Conservation (phyloP, 2,329 filamentous ascomycete genomes). For the Colletotrichum musae region DNA sequence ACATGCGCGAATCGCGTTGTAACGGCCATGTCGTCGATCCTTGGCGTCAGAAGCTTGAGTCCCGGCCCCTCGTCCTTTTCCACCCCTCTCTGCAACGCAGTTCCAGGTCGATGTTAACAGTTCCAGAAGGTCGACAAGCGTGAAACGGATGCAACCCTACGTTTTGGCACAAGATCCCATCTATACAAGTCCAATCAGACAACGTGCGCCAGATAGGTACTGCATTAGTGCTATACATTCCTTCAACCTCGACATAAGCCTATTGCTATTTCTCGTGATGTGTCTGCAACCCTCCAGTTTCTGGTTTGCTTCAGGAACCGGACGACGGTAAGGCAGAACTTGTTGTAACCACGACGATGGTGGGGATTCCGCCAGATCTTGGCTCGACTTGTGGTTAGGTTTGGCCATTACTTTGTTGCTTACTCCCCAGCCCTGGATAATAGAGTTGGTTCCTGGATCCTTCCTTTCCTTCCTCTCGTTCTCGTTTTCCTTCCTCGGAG, state of each 20-base stretch:
- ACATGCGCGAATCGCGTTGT: neutral
- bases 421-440: no score
- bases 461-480: no score
- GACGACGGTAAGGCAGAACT: neutral
- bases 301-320: slow-evolving; percentile 1
- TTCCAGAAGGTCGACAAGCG: slow-evolving; percentile 33
- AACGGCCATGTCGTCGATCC: slow-evolving; percentile 18
- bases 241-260: no score
- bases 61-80: neutral
- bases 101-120: slow-evolving; percentile 2
- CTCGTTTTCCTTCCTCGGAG: no score
- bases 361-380: no score
- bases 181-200: neutral
- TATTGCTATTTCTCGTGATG: no score
- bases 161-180: neutral
- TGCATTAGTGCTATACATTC: no score
- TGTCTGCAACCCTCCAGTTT: neutral
- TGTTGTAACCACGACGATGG: neutral
- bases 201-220: no score
- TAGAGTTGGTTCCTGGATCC: no score
- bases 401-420: no score
- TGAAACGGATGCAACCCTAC: slow-evolving; percentile 33
- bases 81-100: neutral
- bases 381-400: no score
- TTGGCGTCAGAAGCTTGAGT: slow-evolving; percentile 3